Evolutionary conservation across 768 basidiomycete genomes (phyloP).

Genomic region (Roridomyces roridus): DNA sequence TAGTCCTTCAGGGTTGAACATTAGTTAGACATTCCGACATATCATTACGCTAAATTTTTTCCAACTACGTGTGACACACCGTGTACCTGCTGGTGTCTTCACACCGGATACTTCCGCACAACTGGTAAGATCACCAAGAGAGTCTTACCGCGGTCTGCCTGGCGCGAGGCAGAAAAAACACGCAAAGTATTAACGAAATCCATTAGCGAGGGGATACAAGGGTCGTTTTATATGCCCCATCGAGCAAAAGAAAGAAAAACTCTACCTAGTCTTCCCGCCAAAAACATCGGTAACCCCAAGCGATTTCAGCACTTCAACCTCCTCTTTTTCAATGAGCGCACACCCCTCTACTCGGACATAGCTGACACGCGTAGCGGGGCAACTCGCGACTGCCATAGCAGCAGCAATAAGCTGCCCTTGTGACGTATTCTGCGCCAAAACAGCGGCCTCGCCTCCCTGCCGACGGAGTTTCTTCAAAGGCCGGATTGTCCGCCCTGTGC

Average conservation of each 20-base stretch:
- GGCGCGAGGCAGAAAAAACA: too few relatives aligned
- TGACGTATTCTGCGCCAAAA: conserved; percentile 25
- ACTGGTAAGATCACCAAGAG: too few relatives aligned
- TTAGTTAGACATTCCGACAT: too few relatives aligned
- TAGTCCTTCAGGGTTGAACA: not conserved
- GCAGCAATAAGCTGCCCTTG: conserved; percentile 34
- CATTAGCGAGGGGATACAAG: too few relatives aligned
- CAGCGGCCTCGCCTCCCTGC: conserved; percentile 12
- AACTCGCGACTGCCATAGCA: conserved; percentile 42
- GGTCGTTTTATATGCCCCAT: too few relatives aligned
- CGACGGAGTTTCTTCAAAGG: conserved; percentile 42
- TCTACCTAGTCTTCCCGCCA: conserved; percentile 31
- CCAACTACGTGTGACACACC: too few relatives aligned
- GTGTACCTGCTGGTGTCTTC: too few relatives aligned
- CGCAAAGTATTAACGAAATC: too few relatives aligned
- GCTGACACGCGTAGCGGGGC: conserved; percentile 38
- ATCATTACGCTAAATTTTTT: too few relatives aligned
- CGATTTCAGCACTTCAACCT: conserved; percentile 43
- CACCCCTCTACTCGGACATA: conserved; percentile 52
- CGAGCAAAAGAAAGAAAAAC: conserved; percentile 4
- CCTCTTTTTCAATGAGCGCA: conserved; percentile 41
- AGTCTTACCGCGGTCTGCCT: too few relatives aligned
- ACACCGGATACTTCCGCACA: too few relatives aligned
- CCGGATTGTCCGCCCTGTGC: conserved; percentile 40
- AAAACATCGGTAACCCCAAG: conserved; percentile 44